phyloP scores from a whole-genome alignment of 495 filamentous ascomycete genomes.

The Penicillium diatomitis region DNA sequence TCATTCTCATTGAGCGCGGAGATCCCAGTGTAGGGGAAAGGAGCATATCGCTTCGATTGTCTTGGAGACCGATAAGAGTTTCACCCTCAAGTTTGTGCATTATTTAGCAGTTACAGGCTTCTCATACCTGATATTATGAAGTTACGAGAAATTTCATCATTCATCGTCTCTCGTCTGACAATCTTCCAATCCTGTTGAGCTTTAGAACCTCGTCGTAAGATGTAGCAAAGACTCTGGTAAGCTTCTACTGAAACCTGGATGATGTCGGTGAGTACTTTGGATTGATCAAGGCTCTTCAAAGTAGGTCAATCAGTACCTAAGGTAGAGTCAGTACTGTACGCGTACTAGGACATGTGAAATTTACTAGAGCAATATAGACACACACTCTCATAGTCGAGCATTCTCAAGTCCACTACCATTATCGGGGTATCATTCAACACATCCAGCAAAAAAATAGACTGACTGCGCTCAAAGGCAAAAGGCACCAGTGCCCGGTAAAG shows the following conservation, averaged over 20 bases:
- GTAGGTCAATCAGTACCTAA: too few species aligned
- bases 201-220: background rate
- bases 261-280: too few species aligned
- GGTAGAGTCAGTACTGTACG: too few species aligned
- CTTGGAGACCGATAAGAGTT: background rate
- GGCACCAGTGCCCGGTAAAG: background rate
- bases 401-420: too few species aligned
- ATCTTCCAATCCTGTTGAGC: background rate
- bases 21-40: too few species aligned
- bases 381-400: too few species aligned
- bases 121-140: conserved; percentile 22
- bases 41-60: background rate
- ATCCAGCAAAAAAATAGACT: background rate
- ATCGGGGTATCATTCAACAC: background rate
- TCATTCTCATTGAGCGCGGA: too few species aligned
- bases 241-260: background rate
- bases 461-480: background rate
- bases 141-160: conserved; percentile 9
- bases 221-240: background rate
- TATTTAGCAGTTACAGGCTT: conserved; percentile 15
- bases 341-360: too few species aligned
- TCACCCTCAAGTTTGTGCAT: conserved; percentile 11
- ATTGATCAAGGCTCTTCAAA: too few species aligned
- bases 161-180: too few species aligned
- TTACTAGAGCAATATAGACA: too few species aligned